phyloP scores from a whole-genome alignment of 495 filamentous ascomycete genomes.

The Acidiella bohemica region DNA sequence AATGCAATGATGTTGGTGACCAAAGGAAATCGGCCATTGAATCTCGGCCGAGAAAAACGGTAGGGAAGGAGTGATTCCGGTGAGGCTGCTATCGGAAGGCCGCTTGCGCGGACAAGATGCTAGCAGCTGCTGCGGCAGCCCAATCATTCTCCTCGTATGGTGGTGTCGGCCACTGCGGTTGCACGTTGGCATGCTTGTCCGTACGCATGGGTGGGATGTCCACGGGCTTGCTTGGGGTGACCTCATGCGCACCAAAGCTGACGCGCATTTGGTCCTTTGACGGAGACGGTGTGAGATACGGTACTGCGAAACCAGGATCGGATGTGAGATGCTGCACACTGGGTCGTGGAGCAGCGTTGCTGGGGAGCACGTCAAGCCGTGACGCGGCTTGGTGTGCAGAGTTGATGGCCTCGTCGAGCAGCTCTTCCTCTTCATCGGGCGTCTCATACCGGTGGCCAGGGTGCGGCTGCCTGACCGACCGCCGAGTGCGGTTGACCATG shows the following conservation, averaged over 20 bases:
- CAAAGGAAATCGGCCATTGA: background rate
- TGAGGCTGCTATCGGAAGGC: slow-evolving; percentile 17
- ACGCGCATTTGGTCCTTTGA: slow-evolving; percentile 67
- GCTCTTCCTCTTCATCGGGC: slow-evolving; percentile 91
- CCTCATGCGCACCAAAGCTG: slow-evolving; percentile 47
- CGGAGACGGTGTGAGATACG: slow-evolving; percentile 84
- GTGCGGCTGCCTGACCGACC: slow-evolving; percentile 60
- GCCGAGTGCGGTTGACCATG: slow-evolving; percentile 49
- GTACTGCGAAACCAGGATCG: slow-evolving; percentile 47
- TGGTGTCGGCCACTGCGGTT: slow-evolving; percentile 85
- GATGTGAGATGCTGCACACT: slow-evolving; percentile 26
- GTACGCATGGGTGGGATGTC: slow-evolving; percentile 45
- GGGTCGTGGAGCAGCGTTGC: slow-evolving; percentile 21
- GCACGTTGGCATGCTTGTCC: slow-evolving; percentile 38
- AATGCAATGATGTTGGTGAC: background rate
- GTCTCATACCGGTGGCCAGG: slow-evolving; percentile 76
- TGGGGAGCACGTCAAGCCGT: slow-evolving; percentile 28
- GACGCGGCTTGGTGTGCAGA: slow-evolving; percentile 45
- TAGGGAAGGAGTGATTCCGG: no score
- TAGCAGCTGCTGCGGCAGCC: slow-evolving; percentile 65
- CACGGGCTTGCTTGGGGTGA: slow-evolving; percentile 36
- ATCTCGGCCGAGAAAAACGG: background rate
- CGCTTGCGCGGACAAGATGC: slow-evolving; percentile 42
- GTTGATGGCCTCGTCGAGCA: slow-evolving; percentile 68
- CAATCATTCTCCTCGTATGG: slow-evolving; percentile 85